These are phyloP conservation scores for Botrytis cinerea DNA, from an alignment of 2,329 filamentous ascomycete genomes.

Conservation along the genomic window DNA sequence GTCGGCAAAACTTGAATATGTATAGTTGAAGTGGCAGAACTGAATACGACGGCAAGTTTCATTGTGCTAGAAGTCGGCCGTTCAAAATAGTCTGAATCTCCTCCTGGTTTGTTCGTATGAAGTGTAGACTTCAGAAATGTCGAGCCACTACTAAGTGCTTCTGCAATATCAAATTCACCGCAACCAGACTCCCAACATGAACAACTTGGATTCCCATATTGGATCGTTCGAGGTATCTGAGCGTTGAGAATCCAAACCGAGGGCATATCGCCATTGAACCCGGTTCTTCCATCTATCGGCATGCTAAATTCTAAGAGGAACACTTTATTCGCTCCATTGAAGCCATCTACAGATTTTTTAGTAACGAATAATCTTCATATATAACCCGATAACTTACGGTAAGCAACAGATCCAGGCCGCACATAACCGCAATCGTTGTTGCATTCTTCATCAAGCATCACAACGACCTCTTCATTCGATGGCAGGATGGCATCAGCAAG, in stretches of 20 bases:
- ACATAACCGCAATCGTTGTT: slow-evolving; percentile 50
- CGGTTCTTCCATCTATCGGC: slow-evolving; percentile 57
- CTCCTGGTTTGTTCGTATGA: slow-evolving; percentile 63
- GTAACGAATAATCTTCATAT: slow-evolving; percentile 2
- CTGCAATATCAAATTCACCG: slow-evolving; percentile 75
- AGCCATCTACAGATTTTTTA: slow-evolving; percentile 58
- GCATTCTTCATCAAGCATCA: slow-evolving; percentile 55
- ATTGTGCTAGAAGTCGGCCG: slow-evolving; percentile 61
- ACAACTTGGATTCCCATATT: slow-evolving; percentile 65
- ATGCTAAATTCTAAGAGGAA: slow-evolving; percentile 76
- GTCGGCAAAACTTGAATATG: slow-evolving; percentile 51
- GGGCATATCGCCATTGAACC: slow-evolving; percentile 65
- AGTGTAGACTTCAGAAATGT: slow-evolving; percentile 69
- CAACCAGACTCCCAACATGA: slow-evolving; percentile 73
- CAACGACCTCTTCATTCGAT: slow-evolving; percentile 53
- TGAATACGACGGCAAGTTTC: slow-evolving; percentile 66
- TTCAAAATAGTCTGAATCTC: slow-evolving; percentile 70
- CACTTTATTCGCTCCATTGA: slow-evolving; percentile 67
- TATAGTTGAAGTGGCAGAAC: slow-evolving; percentile 52
- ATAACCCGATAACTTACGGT: slow-evolving; percentile 46
- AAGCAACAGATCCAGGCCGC: slow-evolving; percentile 51
- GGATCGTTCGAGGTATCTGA: slow-evolving; percentile 67
- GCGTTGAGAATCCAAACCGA: slow-evolving; percentile 77
- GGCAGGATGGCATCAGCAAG: slow-evolving; percentile 52
- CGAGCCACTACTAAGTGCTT: slow-evolving; percentile 67